Conservation (phyloP, 2,329 filamentous ascomycete species). For the Cladosporium sp. region DNA sequence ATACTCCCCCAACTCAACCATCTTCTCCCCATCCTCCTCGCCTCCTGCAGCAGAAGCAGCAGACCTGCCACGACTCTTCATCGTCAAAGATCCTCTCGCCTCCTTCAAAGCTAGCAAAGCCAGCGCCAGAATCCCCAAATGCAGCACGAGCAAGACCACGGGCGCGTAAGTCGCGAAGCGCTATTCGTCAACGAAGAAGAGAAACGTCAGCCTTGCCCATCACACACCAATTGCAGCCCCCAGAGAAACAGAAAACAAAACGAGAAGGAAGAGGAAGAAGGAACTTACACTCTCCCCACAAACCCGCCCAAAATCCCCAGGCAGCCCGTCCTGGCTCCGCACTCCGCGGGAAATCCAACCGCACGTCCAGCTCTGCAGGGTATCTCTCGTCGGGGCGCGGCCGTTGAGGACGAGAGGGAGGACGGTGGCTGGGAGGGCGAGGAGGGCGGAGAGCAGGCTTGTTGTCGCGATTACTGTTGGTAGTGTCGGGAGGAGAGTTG, state of each 20-base stretch:
- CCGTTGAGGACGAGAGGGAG: conserved; percentile 32
- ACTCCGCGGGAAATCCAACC: conserved; percentile 22
- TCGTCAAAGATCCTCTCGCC: neutral
- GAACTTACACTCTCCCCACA: conserved; percentile 39
- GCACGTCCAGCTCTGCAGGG: conserved; percentile 37
- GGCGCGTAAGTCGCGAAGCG: conserved; percentile 44
- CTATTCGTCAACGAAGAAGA: conserved; percentile 23
- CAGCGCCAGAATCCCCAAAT: conserved; percentile 26
- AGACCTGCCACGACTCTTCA: too few species aligned
- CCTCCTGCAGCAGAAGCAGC: neutral
- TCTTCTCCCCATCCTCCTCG: conserved; percentile 8
- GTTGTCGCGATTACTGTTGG: neutral
- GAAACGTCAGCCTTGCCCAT: neutral
- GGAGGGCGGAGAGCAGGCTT: conserved; percentile 34
- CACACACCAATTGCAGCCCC: too few species aligned
- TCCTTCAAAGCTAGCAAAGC: neutral
- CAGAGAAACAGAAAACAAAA: too few species aligned
- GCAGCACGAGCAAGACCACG: conserved; percentile 38
- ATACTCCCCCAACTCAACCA: conserved; percentile 9
- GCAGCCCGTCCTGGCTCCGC: conserved; percentile 24
- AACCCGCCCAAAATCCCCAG: conserved; percentile 35
- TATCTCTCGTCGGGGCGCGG: conserved; percentile 25
- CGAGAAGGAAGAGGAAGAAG: too few species aligned
- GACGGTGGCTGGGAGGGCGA: conserved; percentile 39
- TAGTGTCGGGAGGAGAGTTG: conserved; percentile 32